A percentile compares a stretch with the other conserved stretches of the same genome.
These are phyloP conservation scores for Aspergillus luchuensis DNA, from an alignment of 2,329 filamentous ascomycete species.

Conservation along the genomic window DNA sequence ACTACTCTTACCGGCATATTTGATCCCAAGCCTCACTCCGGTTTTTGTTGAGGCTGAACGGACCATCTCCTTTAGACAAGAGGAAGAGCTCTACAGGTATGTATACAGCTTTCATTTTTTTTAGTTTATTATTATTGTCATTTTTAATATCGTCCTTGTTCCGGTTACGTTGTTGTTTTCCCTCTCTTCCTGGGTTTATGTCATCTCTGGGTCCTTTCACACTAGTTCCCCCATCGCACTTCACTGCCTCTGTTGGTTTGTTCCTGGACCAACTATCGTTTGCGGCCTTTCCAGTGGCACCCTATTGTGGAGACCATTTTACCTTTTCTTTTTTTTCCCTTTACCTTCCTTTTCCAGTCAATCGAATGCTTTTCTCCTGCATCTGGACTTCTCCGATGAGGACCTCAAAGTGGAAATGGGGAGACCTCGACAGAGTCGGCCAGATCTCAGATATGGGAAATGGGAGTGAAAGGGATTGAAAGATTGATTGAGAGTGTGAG, in stretches of 20 bases:
- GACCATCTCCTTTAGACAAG: background rate
- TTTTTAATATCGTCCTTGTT: background rate
- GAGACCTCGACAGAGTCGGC: background rate
- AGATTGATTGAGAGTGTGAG: background rate
- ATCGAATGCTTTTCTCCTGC: constrained; percentile 7
- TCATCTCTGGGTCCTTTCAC: constrained; percentile 5
- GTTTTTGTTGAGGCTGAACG: background rate
- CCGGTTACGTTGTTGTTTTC: background rate
- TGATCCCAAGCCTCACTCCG: background rate
- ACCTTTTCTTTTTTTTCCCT: background rate
- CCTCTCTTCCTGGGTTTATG: constrained; percentile 1
- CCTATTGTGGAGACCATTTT: constrained; percentile 11
- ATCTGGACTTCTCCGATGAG: constrained; percentile 4
- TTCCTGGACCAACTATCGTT: constrained; percentile 8
- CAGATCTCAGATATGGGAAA: background rate
- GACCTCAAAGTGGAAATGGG: background rate
- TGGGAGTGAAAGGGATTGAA: background rate
- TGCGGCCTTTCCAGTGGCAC: constrained; percentile 6
- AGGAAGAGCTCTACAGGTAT: constrained; percentile 17
- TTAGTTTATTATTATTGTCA: background rate
- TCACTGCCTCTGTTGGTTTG: constrained; percentile 11
- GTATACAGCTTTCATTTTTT: background rate
- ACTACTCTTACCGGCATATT: constrained; percentile 13
- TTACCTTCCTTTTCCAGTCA: constrained; percentile 4
- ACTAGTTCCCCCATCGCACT: background rate